Evolutionary conservation across 2,329 filamentous ascomycete genomes (phyloP).

Genomic region (Colletotrichum sp.): DNA sequence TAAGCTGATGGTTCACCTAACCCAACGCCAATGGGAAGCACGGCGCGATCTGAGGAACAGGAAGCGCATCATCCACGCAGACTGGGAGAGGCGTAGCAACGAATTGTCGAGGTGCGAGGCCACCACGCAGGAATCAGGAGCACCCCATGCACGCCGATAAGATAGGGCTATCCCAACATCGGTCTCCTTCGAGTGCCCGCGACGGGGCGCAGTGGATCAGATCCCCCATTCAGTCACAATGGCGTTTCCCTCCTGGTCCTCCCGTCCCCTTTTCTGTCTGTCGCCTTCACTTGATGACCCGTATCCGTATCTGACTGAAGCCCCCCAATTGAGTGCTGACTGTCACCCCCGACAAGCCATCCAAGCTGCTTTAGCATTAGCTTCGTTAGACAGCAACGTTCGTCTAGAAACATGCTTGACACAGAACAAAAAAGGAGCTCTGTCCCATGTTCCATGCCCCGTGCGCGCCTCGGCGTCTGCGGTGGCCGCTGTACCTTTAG

Average conservation of each 20-base stretch:
- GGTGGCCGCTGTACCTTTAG: background rate
- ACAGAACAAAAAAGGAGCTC: conserved; percentile 5
- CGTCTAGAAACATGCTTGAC: background rate
- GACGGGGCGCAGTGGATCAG: background rate
- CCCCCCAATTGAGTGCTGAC: background rate
- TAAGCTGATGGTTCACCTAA: background rate
- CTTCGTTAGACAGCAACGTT: background rate
- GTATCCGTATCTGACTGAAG: background rate
- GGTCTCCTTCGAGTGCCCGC: background rate
- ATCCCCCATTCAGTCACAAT: background rate
- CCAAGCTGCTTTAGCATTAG: background rate
- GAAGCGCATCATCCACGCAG: background rate
- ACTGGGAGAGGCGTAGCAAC: background rate
- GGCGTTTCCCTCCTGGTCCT: background rate
- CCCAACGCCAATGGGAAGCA: background rate
- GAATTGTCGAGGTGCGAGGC: conserved; percentile 3
- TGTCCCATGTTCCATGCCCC: conserved; percentile 6
- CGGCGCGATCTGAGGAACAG: background rate
- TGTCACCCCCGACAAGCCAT: background rate
- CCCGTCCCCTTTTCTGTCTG: background rate
- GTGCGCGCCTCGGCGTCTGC: background rate
- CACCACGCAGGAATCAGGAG: background rate
- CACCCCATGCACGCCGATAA: background rate
- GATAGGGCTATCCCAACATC: conserved; percentile 2
- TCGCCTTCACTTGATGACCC: background rate